Evolutionary conservation across 345 rosid species (phyloP).

Genomic region (Hypericum perforatum): DNA sequence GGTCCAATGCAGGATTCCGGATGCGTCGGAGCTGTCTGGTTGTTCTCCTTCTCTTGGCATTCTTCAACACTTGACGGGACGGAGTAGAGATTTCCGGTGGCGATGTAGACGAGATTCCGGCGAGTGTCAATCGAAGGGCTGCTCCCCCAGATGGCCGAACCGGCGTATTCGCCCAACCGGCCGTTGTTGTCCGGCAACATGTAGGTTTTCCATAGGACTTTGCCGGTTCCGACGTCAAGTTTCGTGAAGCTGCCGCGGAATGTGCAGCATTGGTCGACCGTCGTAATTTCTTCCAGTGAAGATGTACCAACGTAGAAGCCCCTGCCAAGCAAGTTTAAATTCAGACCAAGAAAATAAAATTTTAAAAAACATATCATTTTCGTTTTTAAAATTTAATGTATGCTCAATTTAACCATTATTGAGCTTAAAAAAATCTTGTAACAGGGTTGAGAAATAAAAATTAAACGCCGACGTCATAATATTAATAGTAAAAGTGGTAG

Average conservation of each 20-base stretch:
- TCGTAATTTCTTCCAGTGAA: conserved; percentile 17
- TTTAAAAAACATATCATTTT: not conserved
- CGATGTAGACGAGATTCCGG: conserved; percentile 23
- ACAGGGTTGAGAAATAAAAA: too few species aligned
- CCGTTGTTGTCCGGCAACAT: conserved; percentile 20
- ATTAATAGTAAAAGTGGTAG: too few species aligned
- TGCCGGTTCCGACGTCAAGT: conserved; percentile 12
- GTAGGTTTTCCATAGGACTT: conserved; percentile 19
- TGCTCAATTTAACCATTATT: too few species aligned
- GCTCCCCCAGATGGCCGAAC: conserved; percentile 28
- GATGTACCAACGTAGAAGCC: conserved; percentile 20
- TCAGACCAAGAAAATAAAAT: not conserved
- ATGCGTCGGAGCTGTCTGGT: conserved; percentile 21
- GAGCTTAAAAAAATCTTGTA: too few species aligned
- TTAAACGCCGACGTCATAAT: too few species aligned
- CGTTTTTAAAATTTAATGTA: too few species aligned
- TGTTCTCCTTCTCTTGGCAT: conserved; percentile 23
- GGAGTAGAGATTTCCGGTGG: conserved; percentile 31
- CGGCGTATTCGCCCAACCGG: conserved; percentile 14
- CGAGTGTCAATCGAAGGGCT: conserved; percentile 22
- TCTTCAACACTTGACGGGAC: conserved; percentile 15
- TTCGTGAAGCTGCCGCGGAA: conserved; percentile 22
- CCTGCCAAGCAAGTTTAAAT: conserved; percentile 1
- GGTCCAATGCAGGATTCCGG: conserved; percentile 20
- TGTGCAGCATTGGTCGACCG: conserved; percentile 18